Evolutionary conservation across 2,329 filamentous ascomycete genomes (phyloP).

Genomic region (Xylaria polymorpha): DNA sequence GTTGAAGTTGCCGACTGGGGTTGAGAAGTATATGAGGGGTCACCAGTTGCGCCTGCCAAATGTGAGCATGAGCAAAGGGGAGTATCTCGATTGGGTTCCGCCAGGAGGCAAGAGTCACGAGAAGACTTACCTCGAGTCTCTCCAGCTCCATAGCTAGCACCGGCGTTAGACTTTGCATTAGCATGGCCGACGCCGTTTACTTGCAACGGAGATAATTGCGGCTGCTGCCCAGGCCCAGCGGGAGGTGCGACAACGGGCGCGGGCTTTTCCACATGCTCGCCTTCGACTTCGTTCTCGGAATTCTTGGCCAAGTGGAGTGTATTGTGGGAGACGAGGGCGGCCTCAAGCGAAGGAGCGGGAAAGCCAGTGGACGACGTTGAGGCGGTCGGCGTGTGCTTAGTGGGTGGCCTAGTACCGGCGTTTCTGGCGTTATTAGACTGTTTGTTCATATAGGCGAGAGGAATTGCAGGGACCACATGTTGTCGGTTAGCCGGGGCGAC

Average conservation of each 20-base stretch:
- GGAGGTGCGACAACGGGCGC: conserved; percentile 33
- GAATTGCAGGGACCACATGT: conserved; percentile 49
- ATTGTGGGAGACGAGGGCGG: conserved; percentile 46
- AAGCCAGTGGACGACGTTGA: conserved; percentile 41
- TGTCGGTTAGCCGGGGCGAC: conserved; percentile 40
- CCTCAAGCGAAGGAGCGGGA: conserved; percentile 49
- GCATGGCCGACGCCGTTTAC: conserved; percentile 31
- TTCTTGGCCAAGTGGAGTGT: conserved; percentile 39
- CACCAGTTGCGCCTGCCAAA: conserved; percentile 27
- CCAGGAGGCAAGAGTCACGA: not conserved
- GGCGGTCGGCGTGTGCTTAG: conserved; percentile 36
- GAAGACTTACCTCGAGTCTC: conserved; percentile 32
- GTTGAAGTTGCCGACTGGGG: conserved; percentile 43
- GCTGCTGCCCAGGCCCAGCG: conserved; percentile 28
- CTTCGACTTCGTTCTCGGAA: conserved; percentile 43
- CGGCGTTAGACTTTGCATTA: conserved; percentile 23
- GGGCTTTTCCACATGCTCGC: conserved; percentile 46
- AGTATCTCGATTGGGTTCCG: not conserved
- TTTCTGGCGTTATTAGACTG: conserved; percentile 38
- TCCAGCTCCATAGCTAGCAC: conserved; percentile 28
- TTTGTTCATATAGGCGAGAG: conserved; percentile 47
- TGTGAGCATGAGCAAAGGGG: conserved; percentile 20
- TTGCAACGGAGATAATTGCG: conserved; percentile 18
- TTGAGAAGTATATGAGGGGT: conserved; percentile 36
- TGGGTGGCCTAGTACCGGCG: conserved; percentile 28